These are phyloP conservation scores for Chara braunii DNA, from an alignment of 139 green algal genomes.

Conservation along the genomic window DNA sequence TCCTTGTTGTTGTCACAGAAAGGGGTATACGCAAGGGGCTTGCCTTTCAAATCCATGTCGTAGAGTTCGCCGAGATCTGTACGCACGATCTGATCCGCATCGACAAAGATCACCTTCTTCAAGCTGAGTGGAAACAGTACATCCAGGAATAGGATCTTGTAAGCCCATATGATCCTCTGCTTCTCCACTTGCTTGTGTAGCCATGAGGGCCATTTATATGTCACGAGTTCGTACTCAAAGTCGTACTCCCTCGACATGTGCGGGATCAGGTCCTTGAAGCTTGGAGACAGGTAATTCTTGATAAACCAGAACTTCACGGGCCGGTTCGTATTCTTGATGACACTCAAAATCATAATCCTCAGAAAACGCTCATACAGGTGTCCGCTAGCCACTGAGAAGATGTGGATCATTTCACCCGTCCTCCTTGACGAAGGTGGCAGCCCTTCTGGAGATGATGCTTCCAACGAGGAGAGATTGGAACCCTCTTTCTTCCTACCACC, in stretches of 20 bases:
- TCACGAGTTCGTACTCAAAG: slow-evolving; percentile 93
- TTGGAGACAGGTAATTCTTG: slow-evolving; percentile 96
- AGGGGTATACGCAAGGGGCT: slow-evolving; percentile 88
- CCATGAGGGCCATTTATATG: slow-evolving; percentile 97
- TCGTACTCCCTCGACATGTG: slow-evolving; percentile 64
- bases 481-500: too few relatives aligned
- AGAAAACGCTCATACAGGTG: slow-evolving; percentile 98
- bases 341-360: slow-evolving; percentile 96
- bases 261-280: slow-evolving; percentile 68
- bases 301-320: slow-evolving; percentile 99
- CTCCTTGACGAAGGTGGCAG: too few relatives aligned
- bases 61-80: slow-evolving; percentile 84
- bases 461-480: too few relatives aligned
- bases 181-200: slow-evolving; percentile 93
- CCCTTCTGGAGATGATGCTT: too few relatives aligned
- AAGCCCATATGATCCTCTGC: slow-evolving; percentile 86
- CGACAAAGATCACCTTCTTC: slow-evolving; percentile 89
- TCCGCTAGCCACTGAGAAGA: slow-evolving; percentile 93
- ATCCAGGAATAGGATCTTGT: slow-evolving; percentile 95
- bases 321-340: slow-evolving; percentile 74
- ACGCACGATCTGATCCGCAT: slow-evolving; percentile 91
- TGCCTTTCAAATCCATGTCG: slow-evolving; percentile 86
- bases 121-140: slow-evolving; percentile 90
- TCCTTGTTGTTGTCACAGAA: slow-evolving; percentile 95
- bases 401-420: slow-evolving; percentile 72